These are phyloP conservation scores for Skeletonema grethae DNA, from an alignment of 108 stramenopile genomes.

Conservation along the genomic window DNA sequence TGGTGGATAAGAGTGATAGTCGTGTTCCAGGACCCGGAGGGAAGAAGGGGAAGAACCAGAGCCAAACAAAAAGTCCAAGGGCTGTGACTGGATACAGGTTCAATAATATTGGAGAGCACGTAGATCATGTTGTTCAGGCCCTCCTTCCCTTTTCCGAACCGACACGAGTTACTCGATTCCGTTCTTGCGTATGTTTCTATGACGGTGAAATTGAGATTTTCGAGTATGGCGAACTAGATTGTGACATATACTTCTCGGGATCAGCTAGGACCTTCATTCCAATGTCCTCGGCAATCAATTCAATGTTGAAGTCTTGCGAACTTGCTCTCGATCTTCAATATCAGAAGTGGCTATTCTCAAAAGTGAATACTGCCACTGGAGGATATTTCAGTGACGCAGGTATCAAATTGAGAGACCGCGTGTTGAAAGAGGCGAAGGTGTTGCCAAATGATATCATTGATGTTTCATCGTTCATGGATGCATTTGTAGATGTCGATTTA, in stretches of 20 bases:
- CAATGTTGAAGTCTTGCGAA: constrained; percentile 72
- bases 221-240: constrained; percentile 76
- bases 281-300: constrained; percentile 67
- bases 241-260: constrained; percentile 70
- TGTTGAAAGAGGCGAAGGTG: constrained; percentile 83
- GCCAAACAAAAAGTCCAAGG: constrained; percentile 46
- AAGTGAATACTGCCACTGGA: constrained; percentile 53
- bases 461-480: constrained; percentile 89
- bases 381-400: constrained; percentile 46
- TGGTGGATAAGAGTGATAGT: constrained; percentile 17
- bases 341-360: constrained; percentile 67
- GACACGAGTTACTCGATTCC: constrained; percentile 73
- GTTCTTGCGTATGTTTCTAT: constrained; percentile 82
- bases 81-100: constrained; percentile 80
- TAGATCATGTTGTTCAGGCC: constrained; percentile 75
- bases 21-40: constrained; percentile 12
- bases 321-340: constrained; percentile 76
- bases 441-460: constrained; percentile 90
- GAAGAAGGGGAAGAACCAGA: constrained; percentile 35
- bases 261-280: constrained; percentile 76
- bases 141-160: constrained; percentile 77
- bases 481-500: constrained; percentile 79
- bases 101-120: constrained; percentile 79
- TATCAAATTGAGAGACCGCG: constrained; percentile 81
- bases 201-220: constrained; percentile 88